Conservation (phyloP, 495 filamentous ascomycete species). For the Penicillium paradoxum region DNA sequence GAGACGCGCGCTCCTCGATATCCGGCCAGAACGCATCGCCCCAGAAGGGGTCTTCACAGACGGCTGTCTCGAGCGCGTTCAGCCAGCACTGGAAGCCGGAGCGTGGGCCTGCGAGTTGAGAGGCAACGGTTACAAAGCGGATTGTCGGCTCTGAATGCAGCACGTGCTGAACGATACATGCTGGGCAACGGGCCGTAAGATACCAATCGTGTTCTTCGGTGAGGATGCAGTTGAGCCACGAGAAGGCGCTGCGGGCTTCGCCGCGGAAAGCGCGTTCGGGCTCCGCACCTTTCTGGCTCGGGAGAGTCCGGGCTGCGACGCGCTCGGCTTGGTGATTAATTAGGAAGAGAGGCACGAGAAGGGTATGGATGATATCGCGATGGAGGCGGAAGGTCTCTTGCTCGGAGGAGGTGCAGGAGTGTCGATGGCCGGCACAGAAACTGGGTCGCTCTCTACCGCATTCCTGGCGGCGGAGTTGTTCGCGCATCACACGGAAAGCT, state of each 20-base stretch:
- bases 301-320: slow-evolving; percentile 44
- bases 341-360: slow-evolving; percentile 53
- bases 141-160: slow-evolving; percentile 56
- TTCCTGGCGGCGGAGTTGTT: slow-evolving; percentile 41
- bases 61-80: slow-evolving; percentile 46
- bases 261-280: slow-evolving; percentile 56
- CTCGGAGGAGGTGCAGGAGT: slow-evolving; percentile 34
- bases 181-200: slow-evolving; percentile 51
- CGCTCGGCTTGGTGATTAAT: slow-evolving; percentile 50
- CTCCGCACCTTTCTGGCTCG: slow-evolving; percentile 44
- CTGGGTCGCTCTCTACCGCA: slow-evolving; percentile 36
- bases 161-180: slow-evolving; percentile 51
- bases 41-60: slow-evolving; percentile 54
- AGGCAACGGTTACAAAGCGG: slow-evolving; percentile 52
- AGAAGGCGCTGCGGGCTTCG: slow-evolving; percentile 53
- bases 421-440: slow-evolving; percentile 47
- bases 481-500: slow-evolving; percentile 40
- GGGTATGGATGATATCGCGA: slow-evolving; percentile 56
- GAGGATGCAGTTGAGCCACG: slow-evolving; percentile 58
- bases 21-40: slow-evolving; percentile 51
- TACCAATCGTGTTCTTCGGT: slow-evolving; percentile 57
- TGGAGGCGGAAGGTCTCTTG: slow-evolving; percentile 52
- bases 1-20: slow-evolving; percentile 48
- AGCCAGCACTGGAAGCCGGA: slow-evolving; percentile 54
- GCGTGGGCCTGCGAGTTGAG: slow-evolving; percentile 44